These are phyloP conservation scores for Cryphonectria nitschkei DNA, from an alignment of 2,329 filamentous ascomycete genomes.

Conservation along the genomic window DNA sequence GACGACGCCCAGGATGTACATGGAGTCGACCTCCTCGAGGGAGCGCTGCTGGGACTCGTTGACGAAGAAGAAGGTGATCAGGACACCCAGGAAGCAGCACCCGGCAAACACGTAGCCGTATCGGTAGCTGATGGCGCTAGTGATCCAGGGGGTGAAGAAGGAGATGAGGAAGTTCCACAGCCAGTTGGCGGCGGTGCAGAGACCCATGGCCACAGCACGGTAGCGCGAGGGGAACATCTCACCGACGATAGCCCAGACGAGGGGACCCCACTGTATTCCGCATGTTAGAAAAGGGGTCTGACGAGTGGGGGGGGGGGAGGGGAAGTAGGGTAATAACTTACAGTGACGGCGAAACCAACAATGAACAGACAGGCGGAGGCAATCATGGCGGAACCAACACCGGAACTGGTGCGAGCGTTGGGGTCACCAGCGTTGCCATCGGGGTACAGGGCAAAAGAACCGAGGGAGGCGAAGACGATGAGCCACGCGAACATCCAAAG, in stretches of 20 bases:
- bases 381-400: conserved; percentile 69
- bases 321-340: conserved; percentile 17
- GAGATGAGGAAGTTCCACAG: conserved; percentile 66
- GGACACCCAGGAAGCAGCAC: conserved; percentile 60
- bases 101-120: conserved; percentile 69
- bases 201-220: conserved; percentile 29
- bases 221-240: conserved; percentile 47
- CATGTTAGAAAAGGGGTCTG: conserved; percentile 20
- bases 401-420: conserved; percentile 39
- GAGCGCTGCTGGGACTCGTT: conserved; percentile 64
- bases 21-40: conserved; percentile 69
- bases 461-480: conserved; percentile 65
- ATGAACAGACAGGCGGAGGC: conserved; percentile 77
- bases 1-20: conserved; percentile 62
- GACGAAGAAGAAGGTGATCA: conserved; percentile 69
- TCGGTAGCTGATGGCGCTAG: conserved; percentile 60
- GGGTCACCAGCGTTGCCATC: conserved; percentile 41
- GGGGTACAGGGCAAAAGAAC: conserved; percentile 41
- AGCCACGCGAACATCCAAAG: conserved; percentile 71
- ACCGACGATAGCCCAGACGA: conserved; percentile 69
- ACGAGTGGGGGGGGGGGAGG: background rate
- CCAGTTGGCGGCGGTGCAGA: conserved; percentile 54
- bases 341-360: conserved; percentile 62
- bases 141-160: conserved; percentile 72
- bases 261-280: conserved; percentile 65